These are phyloP conservation scores for Paulownia fortunei DNA, from an alignment of 257 asterid species.

Conservation along the genomic window DNA sequence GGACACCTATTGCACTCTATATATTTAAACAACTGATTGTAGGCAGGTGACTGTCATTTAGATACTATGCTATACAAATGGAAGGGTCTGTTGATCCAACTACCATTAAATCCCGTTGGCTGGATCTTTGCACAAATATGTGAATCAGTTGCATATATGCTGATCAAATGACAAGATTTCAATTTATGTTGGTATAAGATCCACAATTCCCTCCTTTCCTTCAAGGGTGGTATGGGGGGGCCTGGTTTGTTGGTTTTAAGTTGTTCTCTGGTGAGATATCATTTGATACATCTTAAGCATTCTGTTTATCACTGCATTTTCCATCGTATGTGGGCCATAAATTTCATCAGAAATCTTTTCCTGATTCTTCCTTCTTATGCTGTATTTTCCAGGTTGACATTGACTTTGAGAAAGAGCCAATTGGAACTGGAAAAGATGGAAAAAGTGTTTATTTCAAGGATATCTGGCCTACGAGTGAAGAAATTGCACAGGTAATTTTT, in stretches of 20 bases:
- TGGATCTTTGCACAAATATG: background rate
- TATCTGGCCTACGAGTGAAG: slow-evolving; percentile 89
- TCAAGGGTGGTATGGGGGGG: background rate
- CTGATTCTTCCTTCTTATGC: slow-evolving; percentile 15
- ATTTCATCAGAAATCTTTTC: background rate
- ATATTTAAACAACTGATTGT: background rate
- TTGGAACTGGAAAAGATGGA: slow-evolving; percentile 91
- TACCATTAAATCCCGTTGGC: background rate
- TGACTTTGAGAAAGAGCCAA: slow-evolving; percentile 88
- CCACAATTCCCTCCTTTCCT: background rate
- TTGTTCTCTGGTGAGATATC: slow-evolving; percentile 11
- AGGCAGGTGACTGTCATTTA: background rate
- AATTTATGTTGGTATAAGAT: background rate
- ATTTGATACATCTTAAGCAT: background rate
- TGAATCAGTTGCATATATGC: background rate
- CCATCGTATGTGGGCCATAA: slow-evolving; percentile 9
- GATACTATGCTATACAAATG: background rate
- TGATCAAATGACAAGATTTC: background rate
- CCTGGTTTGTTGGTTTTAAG: slow-evolving; percentile 15
- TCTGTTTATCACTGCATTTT: background rate
- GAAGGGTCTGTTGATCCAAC: background rate
- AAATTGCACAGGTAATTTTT: slow-evolving; percentile 74
- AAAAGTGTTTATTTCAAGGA: slow-evolving; percentile 73
- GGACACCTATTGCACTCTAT: background rate
- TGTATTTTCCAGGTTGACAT: slow-evolving; percentile 73